Conservation (phyloP, 2,329 filamentous ascomycete genomes). For the Colletotrichum incanum region DNA sequence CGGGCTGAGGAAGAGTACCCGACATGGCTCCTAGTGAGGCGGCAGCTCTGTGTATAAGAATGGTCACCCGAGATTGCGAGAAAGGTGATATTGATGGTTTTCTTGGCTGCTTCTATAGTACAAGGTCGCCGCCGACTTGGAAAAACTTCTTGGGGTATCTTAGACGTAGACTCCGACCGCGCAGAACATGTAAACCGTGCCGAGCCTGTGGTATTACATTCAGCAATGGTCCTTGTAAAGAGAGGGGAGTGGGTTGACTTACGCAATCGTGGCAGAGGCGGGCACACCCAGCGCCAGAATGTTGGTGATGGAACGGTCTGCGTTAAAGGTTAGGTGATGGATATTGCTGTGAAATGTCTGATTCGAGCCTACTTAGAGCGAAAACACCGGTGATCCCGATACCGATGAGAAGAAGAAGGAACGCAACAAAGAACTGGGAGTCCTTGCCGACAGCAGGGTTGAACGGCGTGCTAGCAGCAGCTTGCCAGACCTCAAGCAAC, state of each 20-base stretch:
- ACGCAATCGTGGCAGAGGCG: constrained; percentile 92
- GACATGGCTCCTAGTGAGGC: constrained; percentile 43
- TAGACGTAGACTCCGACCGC: constrained; percentile 98
- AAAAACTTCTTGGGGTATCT: constrained; percentile 61
- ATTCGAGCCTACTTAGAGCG: constrained; percentile 79
- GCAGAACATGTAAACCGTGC: constrained; percentile 98
- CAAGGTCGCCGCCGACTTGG: constrained; percentile 44
- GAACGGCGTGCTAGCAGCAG: constrained; percentile 90
- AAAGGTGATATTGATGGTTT: constrained; percentile 32
- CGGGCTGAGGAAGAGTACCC: constrained; percentile 45
- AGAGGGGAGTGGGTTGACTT: constrained; percentile 57
- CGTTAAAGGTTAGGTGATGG: constrained; percentile 46
- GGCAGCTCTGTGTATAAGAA: constrained; percentile 1
- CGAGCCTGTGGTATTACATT: constrained; percentile 74
- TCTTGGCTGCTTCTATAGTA: constrained; percentile 45
- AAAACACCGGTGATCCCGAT: constrained; percentile 84
- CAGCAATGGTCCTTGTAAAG: constrained; percentile 23
- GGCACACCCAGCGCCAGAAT: constrained; percentile 86
- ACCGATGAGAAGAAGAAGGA: constrained; percentile 80
- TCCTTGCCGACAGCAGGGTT: constrained; percentile 84
- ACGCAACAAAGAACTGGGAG: constrained; percentile 87
- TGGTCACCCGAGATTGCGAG: constrained; percentile 28
- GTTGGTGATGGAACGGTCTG: constrained; percentile 87
- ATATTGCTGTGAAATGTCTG: neutral
- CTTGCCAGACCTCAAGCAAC: constrained; percentile 93